Base-by-base conservation (phyloP, 257 asterid genomes). In the Solanum etuberosum region DNA sequence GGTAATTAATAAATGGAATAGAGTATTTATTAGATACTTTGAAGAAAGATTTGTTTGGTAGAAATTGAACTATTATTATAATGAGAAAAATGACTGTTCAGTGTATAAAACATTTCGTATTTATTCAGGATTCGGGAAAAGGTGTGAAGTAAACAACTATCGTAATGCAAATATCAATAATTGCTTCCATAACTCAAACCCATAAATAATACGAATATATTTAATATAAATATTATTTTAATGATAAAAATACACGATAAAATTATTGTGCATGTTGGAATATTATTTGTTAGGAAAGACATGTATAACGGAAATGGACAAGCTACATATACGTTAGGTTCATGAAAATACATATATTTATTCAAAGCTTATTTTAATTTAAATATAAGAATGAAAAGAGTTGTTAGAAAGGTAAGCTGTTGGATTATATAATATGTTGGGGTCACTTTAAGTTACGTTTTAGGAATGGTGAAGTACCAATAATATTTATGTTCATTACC, bases 51-150 rank as follows among this genome's bases (percentile, higher is more conserved):
- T 13, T 38, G 83, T 76, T 76, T 76, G 83, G 83, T 76, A 37
- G 23, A 6, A 38, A 23, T 31, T 76, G 13, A 38, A 76, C 21
- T 11, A 9, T 23, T 74, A 74, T 12, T 74, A 3, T 37, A 74
- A 74, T 23, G 1, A 23, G 4, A 14, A 37, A 38, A 37, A 68
- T 13, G 6, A 27, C 4, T 29, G 2, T 14, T 14, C 0, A 15
- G 23, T 67, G 6, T 0, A 6, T 0, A 14, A 68, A 31, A 0
- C 0, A 14, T 29, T 29, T 1, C 0, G 7, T 3, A 1, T 12
- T 65, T 12, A 25, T 12, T 29, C 4, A 2, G 20, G 0, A 51
- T 51, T 51, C 8, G 5, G 9, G 1, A 51, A 51, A 15, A n/a
- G 9, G 59, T 51, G 8, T 51, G 59, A 51, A 16, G n/a, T n/a